phyloP scores from a whole-genome alignment of 768 basidiomycete genomes.

The Leccinum rimulosum region DNA sequence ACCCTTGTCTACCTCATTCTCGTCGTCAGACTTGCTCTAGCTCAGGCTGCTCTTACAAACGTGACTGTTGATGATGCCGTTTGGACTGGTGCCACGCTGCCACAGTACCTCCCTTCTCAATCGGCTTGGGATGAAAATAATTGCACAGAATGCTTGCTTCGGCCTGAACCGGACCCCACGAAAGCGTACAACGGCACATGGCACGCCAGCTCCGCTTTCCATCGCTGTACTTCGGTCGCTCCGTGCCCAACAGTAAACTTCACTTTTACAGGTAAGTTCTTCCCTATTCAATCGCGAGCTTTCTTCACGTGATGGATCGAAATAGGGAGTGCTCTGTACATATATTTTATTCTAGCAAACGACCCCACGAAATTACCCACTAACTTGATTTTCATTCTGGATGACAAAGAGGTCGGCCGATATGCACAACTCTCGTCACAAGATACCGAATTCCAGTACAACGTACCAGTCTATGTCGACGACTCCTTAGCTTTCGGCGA shows the following conservation, averaged over 20 bases:
- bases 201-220: too few species aligned
- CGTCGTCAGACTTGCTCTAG: neutral
- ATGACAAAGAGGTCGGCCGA: neutral
- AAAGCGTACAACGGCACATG: too few species aligned
- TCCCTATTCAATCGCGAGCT: neutral
- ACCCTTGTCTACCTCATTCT: neutral
- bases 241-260: neutral
- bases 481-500: slow-evolving; percentile 4
- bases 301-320: neutral
- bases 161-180: neutral
- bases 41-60: neutral
- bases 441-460: slow-evolving; percentile 10
- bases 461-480: slow-evolving; percentile 15
- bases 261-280: slow-evolving; percentile 10
- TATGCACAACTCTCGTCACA: slow-evolving; percentile 3
- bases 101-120: too few species aligned
- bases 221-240: too few species aligned
- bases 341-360: slow-evolving; percentile 20
- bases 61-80: too few species aligned
- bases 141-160: neutral
- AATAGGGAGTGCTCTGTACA: slow-evolving; percentile 16
- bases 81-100: too few species aligned
- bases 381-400: slow-evolving; percentile 6
- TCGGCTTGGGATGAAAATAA: too few species aligned
- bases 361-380: neutral